Evolutionary conservation across 2,329 filamentous ascomycete species (phyloP).

Genomic region (Cyphellophora europaea): DNA sequence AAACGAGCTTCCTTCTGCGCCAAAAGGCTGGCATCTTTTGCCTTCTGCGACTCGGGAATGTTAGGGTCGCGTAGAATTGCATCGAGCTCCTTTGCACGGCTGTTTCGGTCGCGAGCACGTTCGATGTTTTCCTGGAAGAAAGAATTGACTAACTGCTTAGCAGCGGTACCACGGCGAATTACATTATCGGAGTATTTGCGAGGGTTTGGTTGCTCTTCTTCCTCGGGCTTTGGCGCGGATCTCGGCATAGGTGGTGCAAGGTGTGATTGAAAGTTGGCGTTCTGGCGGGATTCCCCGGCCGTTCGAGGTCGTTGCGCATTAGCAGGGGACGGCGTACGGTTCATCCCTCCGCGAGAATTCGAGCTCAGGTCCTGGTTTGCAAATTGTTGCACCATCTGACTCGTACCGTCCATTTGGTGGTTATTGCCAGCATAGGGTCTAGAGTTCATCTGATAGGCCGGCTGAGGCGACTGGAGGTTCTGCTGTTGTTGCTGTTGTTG

Average conservation of each 20-base stretch:
- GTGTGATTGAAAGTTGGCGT: conserved; percentile 49
- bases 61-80: conserved; percentile 70
- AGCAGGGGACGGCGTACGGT: conserved; percentile 55
- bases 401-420: conserved; percentile 76
- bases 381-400: conserved; percentile 88
- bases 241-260: conserved; percentile 59
- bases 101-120: conserved; percentile 86
- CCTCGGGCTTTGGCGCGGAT: conserved; percentile 48
- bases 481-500: conserved; percentile 40
- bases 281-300: conserved; percentile 58
- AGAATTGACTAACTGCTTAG: conserved; percentile 56
- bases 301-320: conserved; percentile 68
- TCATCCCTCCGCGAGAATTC: conserved; percentile 61
- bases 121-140: conserved; percentile 99
- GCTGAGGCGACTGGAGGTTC: conserved; percentile 47
- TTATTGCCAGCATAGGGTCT: conserved; percentile 31
- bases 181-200: conserved; percentile 85
- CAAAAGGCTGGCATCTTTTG: conserved; percentile 74
- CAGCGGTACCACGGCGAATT: conserved; percentile 59
- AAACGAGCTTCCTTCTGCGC: conserved; percentile 87
- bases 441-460: conserved; percentile 39
- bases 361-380: conserved; percentile 88
- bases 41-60: conserved; percentile 65
- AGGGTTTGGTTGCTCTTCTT: conserved; percentile 68
- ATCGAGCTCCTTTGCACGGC: conserved; percentile 89